Conservation (phyloP, 129 eudicot species). For the Scalesia atractyloides region DNA sequence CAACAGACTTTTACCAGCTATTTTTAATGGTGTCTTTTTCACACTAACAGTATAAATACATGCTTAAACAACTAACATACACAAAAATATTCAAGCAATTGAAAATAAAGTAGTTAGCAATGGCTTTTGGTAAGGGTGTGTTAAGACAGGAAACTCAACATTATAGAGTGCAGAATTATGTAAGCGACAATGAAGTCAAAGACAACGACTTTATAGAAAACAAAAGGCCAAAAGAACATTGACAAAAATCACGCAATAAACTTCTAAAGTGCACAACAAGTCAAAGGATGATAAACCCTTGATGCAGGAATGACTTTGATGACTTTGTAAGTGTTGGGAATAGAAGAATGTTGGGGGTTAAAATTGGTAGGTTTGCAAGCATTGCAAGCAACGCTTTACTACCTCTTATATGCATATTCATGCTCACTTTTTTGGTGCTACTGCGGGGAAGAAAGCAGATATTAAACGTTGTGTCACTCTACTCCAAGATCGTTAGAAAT, state of each 20-base stretch:
- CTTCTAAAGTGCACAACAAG: neutral
- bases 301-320: neutral
- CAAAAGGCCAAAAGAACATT: too few relatives aligned
- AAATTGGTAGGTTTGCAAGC: conserved; percentile 20
- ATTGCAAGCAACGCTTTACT: conserved; percentile 4
- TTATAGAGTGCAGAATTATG: too few relatives aligned
- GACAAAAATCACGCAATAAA: neutral
- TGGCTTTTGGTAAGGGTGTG: too few relatives aligned
- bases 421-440: neutral
- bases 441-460: neutral
- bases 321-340: neutral
- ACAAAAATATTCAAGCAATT: too few relatives aligned
- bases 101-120: too few relatives aligned
- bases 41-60: too few relatives aligned
- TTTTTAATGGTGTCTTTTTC: too few relatives aligned
- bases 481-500: neutral
- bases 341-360: conserved; percentile 8
- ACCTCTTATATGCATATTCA: conserved; percentile 29
- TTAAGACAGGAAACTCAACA: too few relatives aligned
- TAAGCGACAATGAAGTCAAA: too few relatives aligned
- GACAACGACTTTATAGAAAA: too few relatives aligned
- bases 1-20: too few relatives aligned
- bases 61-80: too few relatives aligned
- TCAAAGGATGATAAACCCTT: neutral
- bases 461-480: neutral